Evolutionary conservation across 345 rosid species (phyloP), one percentile per base, ranked within the genome.

Genomic region (Salix koriyanagi): DNA sequence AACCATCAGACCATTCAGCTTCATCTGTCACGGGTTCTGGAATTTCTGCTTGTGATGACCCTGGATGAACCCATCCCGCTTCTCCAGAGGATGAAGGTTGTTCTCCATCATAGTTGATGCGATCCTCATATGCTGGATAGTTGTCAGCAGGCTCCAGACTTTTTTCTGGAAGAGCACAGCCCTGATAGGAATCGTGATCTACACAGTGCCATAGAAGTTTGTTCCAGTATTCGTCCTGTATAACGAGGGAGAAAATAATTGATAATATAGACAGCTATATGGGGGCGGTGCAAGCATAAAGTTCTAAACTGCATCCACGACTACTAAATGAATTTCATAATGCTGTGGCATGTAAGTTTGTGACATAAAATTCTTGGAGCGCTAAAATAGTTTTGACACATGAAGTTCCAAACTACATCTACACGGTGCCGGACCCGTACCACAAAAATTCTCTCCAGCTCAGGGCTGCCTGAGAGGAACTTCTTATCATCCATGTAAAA

Each of bases 1-100:
- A 91, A 25, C 88, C 92, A 66, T 88, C 97, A 10, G 97, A 92
- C 94, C 94, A 92, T 74, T 92, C 93, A 50, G 77, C 76, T 71
- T 89, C 90, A 69, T 86, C 90, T 46, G 78, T 81, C 23, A 75
- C 70, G n/a, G 89, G 87, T 39, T 67, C 28, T 67, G 80, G 68
- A 82, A 71, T 25, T 42, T 81, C 86, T 34, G 75, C 14, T 80
- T 73, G 79, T 44, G 10, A 25, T 18, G 81, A 23, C 41, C 79
- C 83, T 77, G 69, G 21, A 66, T 73, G 67, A 74, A 44, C 83
- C 85, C 89, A 89, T 28, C 69, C 81, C 50, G 3, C 84, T 37
- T 74, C 81, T 58, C 65, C 52, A 61, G 82, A 75, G 71, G 76
- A 66, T 71, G 78, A 54, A 26, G 72, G 75, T 61, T 76, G 69